A percentile compares a stretch with the other conserved stretches of the same genome.
phyloP scores from a whole-genome alignment of 1,284 basidiomycete genomes.

The Apiotrichum domesticum region DNA sequence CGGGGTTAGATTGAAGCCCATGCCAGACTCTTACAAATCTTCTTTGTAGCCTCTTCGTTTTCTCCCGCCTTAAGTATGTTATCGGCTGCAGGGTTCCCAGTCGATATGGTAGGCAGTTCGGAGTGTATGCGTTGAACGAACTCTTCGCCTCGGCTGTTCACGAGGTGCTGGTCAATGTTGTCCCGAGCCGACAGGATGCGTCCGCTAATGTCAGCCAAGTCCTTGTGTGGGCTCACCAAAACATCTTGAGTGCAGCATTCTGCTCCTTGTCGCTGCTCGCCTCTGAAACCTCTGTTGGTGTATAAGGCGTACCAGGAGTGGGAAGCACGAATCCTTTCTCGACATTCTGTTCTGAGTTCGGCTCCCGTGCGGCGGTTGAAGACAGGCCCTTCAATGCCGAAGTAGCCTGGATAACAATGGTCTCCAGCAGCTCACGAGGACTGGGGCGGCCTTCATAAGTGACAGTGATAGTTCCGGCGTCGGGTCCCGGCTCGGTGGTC shows the following conservation, averaged over 20 bases:
- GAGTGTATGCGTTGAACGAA: conserved; percentile 71
- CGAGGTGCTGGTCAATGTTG: conserved; percentile 74
- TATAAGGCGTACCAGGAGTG: no score
- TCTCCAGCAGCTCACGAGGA: conserved; percentile 81
- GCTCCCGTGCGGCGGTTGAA: conserved; percentile 38
- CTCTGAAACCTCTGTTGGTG: no score
- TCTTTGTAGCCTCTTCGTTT: conserved; percentile 61
- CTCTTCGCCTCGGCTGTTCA: conserved; percentile 73
- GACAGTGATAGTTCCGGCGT: conserved; percentile 44
- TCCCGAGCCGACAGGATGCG: conserved; percentile 70
- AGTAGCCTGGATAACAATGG: conserved; percentile 77
- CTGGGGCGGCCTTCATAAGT: conserved; percentile 81
- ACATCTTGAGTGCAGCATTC: conserved; percentile 37
- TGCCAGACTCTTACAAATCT: conserved; percentile 50
- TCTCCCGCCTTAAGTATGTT: conserved; percentile 5
- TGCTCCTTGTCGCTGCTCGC: conserved; percentile 42
- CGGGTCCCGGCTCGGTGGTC: conserved; percentile 7
- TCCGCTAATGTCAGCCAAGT: conserved; percentile 60
- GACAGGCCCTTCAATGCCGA: conserved; percentile 79
- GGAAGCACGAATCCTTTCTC: no score
- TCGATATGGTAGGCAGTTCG: conserved; percentile 63
- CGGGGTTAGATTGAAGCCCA: no score
- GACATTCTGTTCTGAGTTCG: no score
- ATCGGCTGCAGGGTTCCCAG: not conserved
- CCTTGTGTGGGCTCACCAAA: conserved; percentile 39